A percentile compares a stretch with the other conserved stretches of the same genome.
Conservation (phyloP, 139 green algal species). For the Chlamydomonas eustigma region DNA sequence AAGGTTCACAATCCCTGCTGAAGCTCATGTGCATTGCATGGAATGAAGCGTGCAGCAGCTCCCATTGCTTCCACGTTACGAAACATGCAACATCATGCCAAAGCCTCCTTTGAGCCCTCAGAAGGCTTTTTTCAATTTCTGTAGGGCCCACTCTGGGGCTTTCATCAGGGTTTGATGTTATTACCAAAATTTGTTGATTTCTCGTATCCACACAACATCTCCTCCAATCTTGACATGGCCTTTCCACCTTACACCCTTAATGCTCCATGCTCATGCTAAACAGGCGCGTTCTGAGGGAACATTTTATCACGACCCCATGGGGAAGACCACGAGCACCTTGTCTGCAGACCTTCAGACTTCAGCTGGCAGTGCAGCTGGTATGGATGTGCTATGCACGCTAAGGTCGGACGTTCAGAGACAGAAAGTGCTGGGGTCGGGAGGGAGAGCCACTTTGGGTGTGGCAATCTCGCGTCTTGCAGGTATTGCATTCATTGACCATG, state of each 20-base stretch:
- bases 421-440: neutral
- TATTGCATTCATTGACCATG: neutral
- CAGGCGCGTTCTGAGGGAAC: constrained; percentile 37
- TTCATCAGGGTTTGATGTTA: too few relatives aligned
- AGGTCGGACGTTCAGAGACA: constrained; percentile 16
- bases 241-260: too few relatives aligned
- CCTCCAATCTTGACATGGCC: too few relatives aligned
- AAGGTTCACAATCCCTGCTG: too few relatives aligned
- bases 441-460: constrained; percentile 7
- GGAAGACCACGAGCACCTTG: constrained; percentile 39
- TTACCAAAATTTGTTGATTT: too few relatives aligned
- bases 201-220: too few relatives aligned
- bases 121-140: neutral
- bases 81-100: neutral
- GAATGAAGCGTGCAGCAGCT: too few relatives aligned
- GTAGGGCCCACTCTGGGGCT: neutral
- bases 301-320: constrained; percentile 45
- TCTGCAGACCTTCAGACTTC: constrained; percentile 32
- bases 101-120: neutral
- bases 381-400: constrained; percentile 11
- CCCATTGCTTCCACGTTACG: neutral
- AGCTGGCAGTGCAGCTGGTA: neutral
- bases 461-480: constrained; percentile 17
- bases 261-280: too few relatives aligned
- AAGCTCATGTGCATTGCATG: too few relatives aligned